phyloP scores from a whole-genome alignment of 208 protist genomes.

The Trichomonas vaginalis region DNA sequence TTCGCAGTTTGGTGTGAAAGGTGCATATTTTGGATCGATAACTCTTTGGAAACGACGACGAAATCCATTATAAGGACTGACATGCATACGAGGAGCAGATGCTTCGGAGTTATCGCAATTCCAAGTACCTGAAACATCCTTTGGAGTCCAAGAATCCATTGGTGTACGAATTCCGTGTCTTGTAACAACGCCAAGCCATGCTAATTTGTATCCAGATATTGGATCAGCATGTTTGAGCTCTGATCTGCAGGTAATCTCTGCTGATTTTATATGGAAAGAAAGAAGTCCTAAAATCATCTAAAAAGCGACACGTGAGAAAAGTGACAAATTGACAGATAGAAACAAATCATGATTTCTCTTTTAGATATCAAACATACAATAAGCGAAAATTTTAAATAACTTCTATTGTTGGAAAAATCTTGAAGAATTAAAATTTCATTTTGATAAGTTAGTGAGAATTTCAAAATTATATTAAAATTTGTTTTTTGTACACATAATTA shows the following conservation, averaged over 20 bases:
- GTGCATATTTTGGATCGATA: neutral
- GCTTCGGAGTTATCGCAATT: neutral
- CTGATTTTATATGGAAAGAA: neutral
- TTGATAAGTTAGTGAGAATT: no score
- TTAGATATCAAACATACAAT: no score
- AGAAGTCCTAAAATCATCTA: neutral
- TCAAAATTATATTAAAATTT: no score
- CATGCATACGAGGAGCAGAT: neutral
- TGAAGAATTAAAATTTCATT: no score
- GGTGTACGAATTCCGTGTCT: neutral
- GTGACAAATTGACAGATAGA: no score
- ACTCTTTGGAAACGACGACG: neutral
- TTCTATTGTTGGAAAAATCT: no score
- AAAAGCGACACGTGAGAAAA: neutral
- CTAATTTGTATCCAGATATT: neutral
- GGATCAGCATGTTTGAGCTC: neutral
- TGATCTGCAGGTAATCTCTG: neutral
- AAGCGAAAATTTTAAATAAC: no score
- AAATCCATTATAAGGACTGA: neutral
- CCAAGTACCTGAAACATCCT: neutral
- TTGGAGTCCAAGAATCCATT: neutral
- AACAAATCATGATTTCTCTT: no score
- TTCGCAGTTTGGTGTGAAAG: neutral
- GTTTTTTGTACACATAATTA: no score
- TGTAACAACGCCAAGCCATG: neutral